phyloP scores from a whole-genome alignment of 352 stramenopile genomes.

The Phytophthora fragariae region DNA sequence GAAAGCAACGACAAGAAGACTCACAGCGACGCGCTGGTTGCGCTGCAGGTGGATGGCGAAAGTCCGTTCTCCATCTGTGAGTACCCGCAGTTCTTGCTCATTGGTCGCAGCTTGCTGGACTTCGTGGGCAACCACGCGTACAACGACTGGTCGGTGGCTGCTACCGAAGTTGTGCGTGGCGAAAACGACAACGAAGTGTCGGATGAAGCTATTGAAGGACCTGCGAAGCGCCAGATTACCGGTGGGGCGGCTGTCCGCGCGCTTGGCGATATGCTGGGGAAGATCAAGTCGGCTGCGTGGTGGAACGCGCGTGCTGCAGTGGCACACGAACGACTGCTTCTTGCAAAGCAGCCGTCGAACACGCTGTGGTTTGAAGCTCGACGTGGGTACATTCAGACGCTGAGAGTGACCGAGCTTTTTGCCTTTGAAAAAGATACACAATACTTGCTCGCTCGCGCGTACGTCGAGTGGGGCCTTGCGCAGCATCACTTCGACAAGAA shows the following conservation, averaged over 20 bases:
- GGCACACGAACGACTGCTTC: slow-evolving; percentile 72
- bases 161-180: slow-evolving; percentile 42
- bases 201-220: slow-evolving; percentile 45
- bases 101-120: slow-evolving; percentile 71
- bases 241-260: slow-evolving; percentile 36
- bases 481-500: slow-evolving; percentile 93
- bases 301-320: slow-evolving; percentile 82
- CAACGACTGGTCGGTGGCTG: slow-evolving; percentile 70
- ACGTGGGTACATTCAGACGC: slow-evolving; percentile 60
- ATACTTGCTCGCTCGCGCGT: slow-evolving; percentile 74
- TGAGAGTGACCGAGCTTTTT: slow-evolving; percentile 52
- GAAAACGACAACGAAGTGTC: slow-evolving; percentile 54
- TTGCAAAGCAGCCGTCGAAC: slow-evolving; percentile 70
- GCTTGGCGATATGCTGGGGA: slow-evolving; percentile 39
- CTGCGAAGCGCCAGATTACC: slow-evolving; percentile 37
- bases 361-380: slow-evolving; percentile 83
- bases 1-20: slow-evolving; percentile 51
- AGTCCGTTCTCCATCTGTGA: slow-evolving; percentile 84
- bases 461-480: slow-evolving; percentile 95
- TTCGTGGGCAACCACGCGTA: slow-evolving; percentile 67
- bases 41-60: slow-evolving; percentile 82
- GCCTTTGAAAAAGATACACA: slow-evolving; percentile 45
- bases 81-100: slow-evolving; percentile 71
- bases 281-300: slow-evolving; percentile 63
- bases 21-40: slow-evolving; percentile 65